Base-by-base conservation (phyloP, 352 stramenopile species). In the Plasmopara halstedii region DNA sequence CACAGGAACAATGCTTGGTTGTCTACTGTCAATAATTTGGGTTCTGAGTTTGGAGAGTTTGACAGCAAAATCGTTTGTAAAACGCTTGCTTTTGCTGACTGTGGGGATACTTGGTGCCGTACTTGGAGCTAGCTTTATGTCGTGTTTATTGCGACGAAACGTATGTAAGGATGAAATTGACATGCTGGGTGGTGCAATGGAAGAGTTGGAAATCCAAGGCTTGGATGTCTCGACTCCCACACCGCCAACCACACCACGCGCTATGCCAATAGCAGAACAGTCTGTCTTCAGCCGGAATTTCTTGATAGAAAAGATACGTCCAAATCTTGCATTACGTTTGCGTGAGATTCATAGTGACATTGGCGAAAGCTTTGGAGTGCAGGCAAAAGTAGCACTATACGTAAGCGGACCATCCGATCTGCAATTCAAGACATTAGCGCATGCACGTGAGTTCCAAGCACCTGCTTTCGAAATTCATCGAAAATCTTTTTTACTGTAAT, bases 401-500 rank as follows among this genome's bases (percentile, higher is more conserved):
- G 62, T 82, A 25, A 75, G 70, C 50, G 70, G 70, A 1, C 70
- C 70, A 2, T 29, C 54, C 35, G 53, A 46, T 39, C 39, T 82
- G 18, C 70, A 82, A 47, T 21, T 43, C 10, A 58, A 73, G 14
- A 58, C 53, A 31, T 33, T 68, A 10, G 20, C 44, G 20, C 47
- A 65, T 31, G 59, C 67, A 13, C 51, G 58, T 34, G 43, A 50
- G 13, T 37, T 82, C 10, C 54, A 66, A 21, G 45, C 46, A 17
- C 70, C 70, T 15, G 23, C 51, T 32, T 70, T 79, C 17, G 29
- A 56, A 0, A 46, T 82, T 38, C 51, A 75, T 23, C 48, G 73
- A 23, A 82, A 82, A 26, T 74, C 67, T 10, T 82, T 82, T 26
- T 37, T 68, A 6, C 42, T 82, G 51, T 82, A 26, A 35, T n/a